Base-by-base conservation (phyloP, 495 filamentous ascomycete genomes). In the Podospora appendiculata region DNA sequence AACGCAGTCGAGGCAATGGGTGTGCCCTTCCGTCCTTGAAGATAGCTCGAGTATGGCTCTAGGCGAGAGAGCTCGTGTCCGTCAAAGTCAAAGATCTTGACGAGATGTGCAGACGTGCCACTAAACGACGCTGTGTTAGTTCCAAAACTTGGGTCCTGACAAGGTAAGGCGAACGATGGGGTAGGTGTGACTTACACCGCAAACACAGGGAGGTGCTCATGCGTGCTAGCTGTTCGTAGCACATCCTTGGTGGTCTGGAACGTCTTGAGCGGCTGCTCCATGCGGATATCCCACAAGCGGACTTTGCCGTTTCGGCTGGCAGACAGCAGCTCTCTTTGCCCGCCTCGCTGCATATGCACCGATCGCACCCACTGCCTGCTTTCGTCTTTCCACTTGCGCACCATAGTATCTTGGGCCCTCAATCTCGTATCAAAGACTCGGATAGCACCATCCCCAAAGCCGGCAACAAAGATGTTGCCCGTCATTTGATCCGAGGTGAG, bases 131-230 rank as follows among this genome's bases (percentile, higher is more conserved):
- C 9, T 43, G 33, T 41, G 56, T 77, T 59, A 71, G 64, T 52
- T 56, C 51, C 1, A 32, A 32, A 25, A 7, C 11, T 13, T 12
- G 32, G n/a, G 8, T n/a, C n/a, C 13, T 8, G 40, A 39, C n/a
- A n/a, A n/a, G n/a, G n/a, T n/a, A n/a, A n/a, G n/a, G n/a, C n/a
- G n/a, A n/a, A n/a, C n/a, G 47, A 47, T 9, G 40, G 58, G n/a
- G 43, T n/a, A n/a, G 14, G 19, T 45, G 41, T 7, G 45, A 83
- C 87, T 71, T 88, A 95, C 90, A 91, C 83, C 61, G 89, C 89
- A 75, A 97, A 95, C 7, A 99, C 91, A 32, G 93, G 93, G 43
- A 95, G 82, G 70, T 97, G 94, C 66, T 99, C 93, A 69, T 99
- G 93, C 19, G 93, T 89, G 63, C 88, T 91, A 54, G 96, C 78